Base-by-base conservation (phyloP, 2,329 filamentous ascomycete genomes). In the Grosmannia serpens region DNA sequence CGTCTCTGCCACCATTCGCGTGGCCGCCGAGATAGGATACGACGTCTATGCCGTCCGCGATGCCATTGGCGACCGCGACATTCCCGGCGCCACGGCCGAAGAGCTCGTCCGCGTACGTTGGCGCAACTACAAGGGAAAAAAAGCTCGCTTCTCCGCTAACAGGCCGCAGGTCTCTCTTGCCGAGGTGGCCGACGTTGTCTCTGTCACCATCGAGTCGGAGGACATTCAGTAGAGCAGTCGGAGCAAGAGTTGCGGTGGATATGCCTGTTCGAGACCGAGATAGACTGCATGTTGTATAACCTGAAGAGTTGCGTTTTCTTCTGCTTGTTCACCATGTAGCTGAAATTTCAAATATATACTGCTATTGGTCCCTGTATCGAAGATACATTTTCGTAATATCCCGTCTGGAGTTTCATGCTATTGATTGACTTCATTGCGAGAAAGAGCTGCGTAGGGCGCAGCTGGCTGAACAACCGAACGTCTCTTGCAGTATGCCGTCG, bases 1-100 rank as follows among this genome's bases (percentile, higher is more conserved):
- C n/a, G 60, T 61, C 1, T 58, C 58, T 2, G 82, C 83, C 0
- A 88, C 85, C 0, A 81, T 84, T 0, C 73, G 85, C 51, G 77
- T 83, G 55, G 86, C 74, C 1, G 74, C 71, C 5, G 79, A 88
- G 67, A 72, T 75, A 38, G 85, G 83, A 0, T 87, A 83, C 65
- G 83, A 88, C 65, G 78, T 87, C 27, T 58, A 87, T 1, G 66
- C 88, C 26, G 80, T 77, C 0, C 74, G 79, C 64, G 85, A 87
- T 66, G 83, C 75, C 0, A 78, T 88, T 44, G 85, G 85, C 0
- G 84, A 87, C 67, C 70, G 85, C 10, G 77, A 87, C 66, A 85
- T 88, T 51, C 85, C 85, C n/a, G 53, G 41, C 1, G 57, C 47
- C 13, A 53, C 54, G 3, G 59, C 59, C 24, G 59, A 59, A 6